phyloP scores from a whole-genome alignment of 495 filamentous ascomycete genomes.

The Rostrohypoxylon terebratum region DNA sequence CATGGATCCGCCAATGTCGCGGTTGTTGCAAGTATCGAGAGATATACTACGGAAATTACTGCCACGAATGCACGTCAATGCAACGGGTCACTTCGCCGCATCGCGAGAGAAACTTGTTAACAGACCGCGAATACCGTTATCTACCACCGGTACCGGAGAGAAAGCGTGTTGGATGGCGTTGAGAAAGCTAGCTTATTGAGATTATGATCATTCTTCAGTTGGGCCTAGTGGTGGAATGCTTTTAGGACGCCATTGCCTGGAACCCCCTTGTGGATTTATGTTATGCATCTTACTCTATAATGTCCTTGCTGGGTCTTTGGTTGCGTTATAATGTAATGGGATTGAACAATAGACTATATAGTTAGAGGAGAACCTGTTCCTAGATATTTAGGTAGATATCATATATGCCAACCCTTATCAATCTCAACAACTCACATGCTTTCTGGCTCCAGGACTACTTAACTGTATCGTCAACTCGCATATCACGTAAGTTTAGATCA shows the following conservation, averaged over 20 bases:
- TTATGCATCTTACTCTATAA: neutral
- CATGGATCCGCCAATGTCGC: constrained; percentile 23
- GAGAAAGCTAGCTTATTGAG: neutral
- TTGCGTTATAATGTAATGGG: too few relatives aligned
- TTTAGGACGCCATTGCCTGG: neutral
- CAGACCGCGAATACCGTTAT: constrained; percentile 1
- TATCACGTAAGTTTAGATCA: too few relatives aligned
- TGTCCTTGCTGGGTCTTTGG: too few relatives aligned
- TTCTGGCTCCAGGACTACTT: too few relatives aligned
- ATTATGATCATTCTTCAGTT: neutral
- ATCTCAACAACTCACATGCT: too few relatives aligned
- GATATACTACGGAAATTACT: constrained; percentile 33
- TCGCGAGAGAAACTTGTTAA: constrained; percentile 1
- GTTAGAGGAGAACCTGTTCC: too few relatives aligned
- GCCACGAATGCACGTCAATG: constrained; percentile 33
- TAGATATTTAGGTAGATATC: too few relatives aligned
- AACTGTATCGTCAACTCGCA: too few relatives aligned
- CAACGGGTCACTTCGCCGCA: neutral
- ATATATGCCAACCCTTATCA: too few relatives aligned
- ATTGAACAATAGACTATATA: too few relatives aligned
- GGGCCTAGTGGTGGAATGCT: neutral
- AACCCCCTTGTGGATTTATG: neutral
- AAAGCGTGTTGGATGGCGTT: constrained; percentile 29
- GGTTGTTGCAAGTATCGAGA: constrained; percentile 32
- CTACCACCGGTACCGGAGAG: constrained; percentile 21